phyloP scores from a whole-genome alignment of 202 grass and related monocot species.

The Zoysia matrella region DNA sequence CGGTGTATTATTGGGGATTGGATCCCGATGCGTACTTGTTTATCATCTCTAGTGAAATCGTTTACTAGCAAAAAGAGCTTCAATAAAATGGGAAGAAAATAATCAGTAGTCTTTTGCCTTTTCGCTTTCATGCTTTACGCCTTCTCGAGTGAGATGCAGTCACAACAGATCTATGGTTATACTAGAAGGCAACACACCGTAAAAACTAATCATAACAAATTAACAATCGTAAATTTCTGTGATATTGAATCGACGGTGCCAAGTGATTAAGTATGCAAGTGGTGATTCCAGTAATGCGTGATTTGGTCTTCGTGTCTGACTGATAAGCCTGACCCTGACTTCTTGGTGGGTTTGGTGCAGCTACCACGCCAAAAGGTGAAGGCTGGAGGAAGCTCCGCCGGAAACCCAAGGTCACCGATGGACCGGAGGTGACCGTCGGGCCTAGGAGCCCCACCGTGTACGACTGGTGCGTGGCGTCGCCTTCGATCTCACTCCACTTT shows the following conservation, averaged over 20 bases:
- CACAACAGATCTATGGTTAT: conserved; percentile 11
- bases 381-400: conserved; percentile 54
- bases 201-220: not conserved
- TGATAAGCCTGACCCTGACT: not conserved
- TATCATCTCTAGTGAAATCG: conserved; percentile 12
- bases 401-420: conserved; percentile 42
- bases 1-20: conserved; percentile 16
- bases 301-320: not conserved
- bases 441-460: conserved; percentile 89
- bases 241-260: not conserved
- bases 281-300: not conserved
- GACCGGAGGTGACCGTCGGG: conserved; percentile 32
- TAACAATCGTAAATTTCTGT: not conserved
- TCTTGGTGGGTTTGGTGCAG: conserved; percentile 29
- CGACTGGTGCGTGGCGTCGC: conserved; percentile 64
- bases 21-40: conserved; percentile 4
- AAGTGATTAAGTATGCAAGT: not conserved
- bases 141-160: not conserved
- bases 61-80: not conserved
- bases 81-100: not conserved
- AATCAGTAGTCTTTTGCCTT: not conserved
- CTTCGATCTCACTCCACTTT: not conserved
- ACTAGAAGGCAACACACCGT: too few species aligned
- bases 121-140: not conserved
- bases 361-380: conserved; percentile 38